Base-by-base conservation (phyloP, 208 protist species). In the Crithidia bombi region DNA sequence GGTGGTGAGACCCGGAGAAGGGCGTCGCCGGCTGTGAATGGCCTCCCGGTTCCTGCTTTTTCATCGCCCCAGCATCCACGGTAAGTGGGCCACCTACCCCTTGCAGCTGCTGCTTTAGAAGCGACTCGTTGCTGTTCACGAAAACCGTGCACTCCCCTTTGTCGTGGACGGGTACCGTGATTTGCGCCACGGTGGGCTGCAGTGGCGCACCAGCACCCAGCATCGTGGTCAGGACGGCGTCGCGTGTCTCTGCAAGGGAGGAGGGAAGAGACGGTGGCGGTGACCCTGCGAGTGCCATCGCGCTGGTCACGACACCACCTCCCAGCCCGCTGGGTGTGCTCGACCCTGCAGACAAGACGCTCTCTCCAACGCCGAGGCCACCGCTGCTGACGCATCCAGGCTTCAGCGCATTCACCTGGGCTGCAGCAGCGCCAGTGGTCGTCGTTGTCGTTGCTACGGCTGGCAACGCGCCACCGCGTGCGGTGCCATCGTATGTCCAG, bases 181-280 rank as follows among this genome's bases (percentile, higher is more conserved):
- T 61, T 36, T 75, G 59, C 14, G 41, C 50, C 41, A 75, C 33
- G 17, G 63, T 61, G 3, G 69, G 23, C 33, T 44, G 59, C 30
- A 51, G 58, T 30, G 38, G 17, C 28, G 10, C 43, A 30, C 39
- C 49, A 11, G 2, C 25, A 7, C 36, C 43, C 4, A 59, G 35
- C 36, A 36, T 14, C 26, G 57, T 47, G 14, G 26, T 9, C 38
- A 36, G 19, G 17, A 19, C 52, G 12, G 52, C 30, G 25, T 57
- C 52, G 28, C 32, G 52, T 32, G 12, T 25, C 30, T 36, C 52
- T 1, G 52, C 52, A 7, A 39, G 30, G 26, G 52, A 57, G n/a
- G 52, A 6, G 32, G 52, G 52, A 7, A 57, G 15, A 1, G 32
- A 57, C 52, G 52, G 1, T n/a, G 52, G 30, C 4, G 52, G 32